Evolutionary conservation across 139 green algal species (phyloP), one percentile per base, ranked within the genome.

Genomic region (Picochlorum sp.): DNA sequence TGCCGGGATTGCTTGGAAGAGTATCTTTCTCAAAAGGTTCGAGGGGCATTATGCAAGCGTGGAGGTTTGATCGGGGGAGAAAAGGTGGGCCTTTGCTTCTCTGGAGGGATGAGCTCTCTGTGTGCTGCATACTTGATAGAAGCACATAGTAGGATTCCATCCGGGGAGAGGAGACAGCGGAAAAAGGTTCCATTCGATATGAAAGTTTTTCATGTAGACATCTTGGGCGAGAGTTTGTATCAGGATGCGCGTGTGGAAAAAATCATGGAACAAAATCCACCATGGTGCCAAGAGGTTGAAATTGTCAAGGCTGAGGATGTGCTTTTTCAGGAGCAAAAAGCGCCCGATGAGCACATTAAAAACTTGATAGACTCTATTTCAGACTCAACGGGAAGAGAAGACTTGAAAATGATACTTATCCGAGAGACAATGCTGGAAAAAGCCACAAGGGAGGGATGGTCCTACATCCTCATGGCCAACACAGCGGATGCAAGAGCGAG

Each of bases 381-480:
- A 1, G 86, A 94, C 44, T 15, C 65, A 41, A 92, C 86, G 15
- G 86, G 78, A 5, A 60, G 67, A 1, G 77, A 87, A 49, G 86
- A 93, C 61, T 38, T 93, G 13, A 26, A 82, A 8, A 34, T n/a
- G 7, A n/a, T 74, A 52, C 71, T 94, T 65, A 74, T 79, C 15
- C n/a, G 63, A 13, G 38, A 56, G 4, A 67, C 88, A 66, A 70
- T 94, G 61, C 70, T 76, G 8, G 45, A 57, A 8, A 34, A 57
- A 1, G 78, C 81, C 0, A 37, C 15, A 0, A 26, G 28, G 11
- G 57, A 81, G 34, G 78, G 80, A 21, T 85, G 65, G 65, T 72
- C 49, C 62, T 79, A 80, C 38, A 14, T 94, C 20, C 71, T 83
- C 1, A 37, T 57, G 6, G 86, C 80, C 9, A 72, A 85, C 54